Evolutionary conservation across 371 early-diverging fungal genomes (phyloP).

Genomic region (Apophysomyces trapeziformis): DNA sequence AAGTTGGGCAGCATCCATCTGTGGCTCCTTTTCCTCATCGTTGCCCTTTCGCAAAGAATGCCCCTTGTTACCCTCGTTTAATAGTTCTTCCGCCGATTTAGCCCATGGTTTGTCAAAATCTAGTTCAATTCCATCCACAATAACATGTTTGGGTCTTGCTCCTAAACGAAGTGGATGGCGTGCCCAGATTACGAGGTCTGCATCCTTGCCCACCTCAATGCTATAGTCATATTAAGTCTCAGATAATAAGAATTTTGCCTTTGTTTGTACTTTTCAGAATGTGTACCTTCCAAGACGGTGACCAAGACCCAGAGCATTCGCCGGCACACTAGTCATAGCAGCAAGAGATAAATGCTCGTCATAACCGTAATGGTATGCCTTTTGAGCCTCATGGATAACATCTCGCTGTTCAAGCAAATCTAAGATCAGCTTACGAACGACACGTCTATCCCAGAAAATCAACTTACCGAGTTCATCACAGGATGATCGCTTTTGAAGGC

Average conservation of each 20-base stretch:
- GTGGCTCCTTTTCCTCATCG: background rate
- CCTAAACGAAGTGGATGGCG: slow-evolving; percentile 75
- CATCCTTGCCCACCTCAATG: slow-evolving; percentile 76
- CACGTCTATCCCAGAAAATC: background rate
- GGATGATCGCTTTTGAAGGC: slow-evolving; percentile 87
- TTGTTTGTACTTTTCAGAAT: background rate
- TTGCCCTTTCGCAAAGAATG: background rate
- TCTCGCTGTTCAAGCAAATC: slow-evolving; percentile 47
- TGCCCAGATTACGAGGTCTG: slow-evolving; percentile 80
- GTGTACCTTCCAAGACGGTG: slow-evolving; percentile 68
- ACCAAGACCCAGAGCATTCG: slow-evolving; percentile 68
- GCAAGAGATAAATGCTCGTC: slow-evolving; percentile 64
- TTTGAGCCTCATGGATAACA: slow-evolving; percentile 78
- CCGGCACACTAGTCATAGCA: slow-evolving; percentile 78
- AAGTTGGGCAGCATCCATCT: slow-evolving; percentile 20
- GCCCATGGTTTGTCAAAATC: slow-evolving; percentile 45
- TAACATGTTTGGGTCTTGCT: slow-evolving; percentile 78
- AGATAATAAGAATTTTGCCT: background rate
- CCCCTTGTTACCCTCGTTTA: background rate
- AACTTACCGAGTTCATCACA: slow-evolving; percentile 68
- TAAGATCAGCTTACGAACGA: too few species aligned
- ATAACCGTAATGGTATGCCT: slow-evolving; percentile 80
- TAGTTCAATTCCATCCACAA: slow-evolving; percentile 74
- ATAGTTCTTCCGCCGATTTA: slow-evolving; percentile 23
- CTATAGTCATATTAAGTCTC: slow-evolving; percentile 16